phyloP scores from a whole-genome alignment of 139 green algal genomes.

The Auxenochlorella protothecoides region DNA sequence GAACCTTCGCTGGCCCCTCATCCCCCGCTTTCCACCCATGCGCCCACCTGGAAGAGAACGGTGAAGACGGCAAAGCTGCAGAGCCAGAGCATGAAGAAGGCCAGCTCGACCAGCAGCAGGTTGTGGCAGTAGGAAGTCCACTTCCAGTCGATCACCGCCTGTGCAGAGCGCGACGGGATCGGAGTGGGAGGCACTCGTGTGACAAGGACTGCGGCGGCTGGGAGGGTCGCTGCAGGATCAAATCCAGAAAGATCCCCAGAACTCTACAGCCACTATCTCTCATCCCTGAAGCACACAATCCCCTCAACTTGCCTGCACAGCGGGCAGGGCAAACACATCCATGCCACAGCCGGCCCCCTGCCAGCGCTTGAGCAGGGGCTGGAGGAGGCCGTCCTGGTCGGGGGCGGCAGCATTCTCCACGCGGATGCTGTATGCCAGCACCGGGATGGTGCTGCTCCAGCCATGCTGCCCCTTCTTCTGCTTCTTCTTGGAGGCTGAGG shows the following conservation, averaged over 20 bases:
- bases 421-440: conserved; percentile 49
- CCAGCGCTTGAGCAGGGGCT: conserved; percentile 38
- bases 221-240: conserved; percentile 1
- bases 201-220: neutral
- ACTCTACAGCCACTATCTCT: neutral
- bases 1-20: no score
- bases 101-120: conserved; percentile 30
- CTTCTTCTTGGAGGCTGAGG: neutral
- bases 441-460: conserved; percentile 22
- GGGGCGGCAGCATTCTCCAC: conserved; percentile 30
- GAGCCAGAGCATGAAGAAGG: conserved; percentile 37
- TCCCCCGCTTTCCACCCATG: no score
- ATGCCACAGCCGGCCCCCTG: conserved; percentile 17
- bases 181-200: neutral
- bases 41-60: conserved; percentile 27
- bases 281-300: neutral
- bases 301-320: conserved; percentile 5
- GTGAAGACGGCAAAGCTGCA: conserved; percentile 38
- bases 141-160: conserved; percentile 28
- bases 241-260: no score
- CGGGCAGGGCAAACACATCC: conserved; percentile 20
- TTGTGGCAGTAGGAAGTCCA: conserved; percentile 27
- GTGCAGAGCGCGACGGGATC: neutral
- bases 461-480: neutral
- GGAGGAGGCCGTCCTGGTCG: conserved; percentile 40